Conservation (phyloP, 2,329 filamentous ascomycete species). For the Bipolaris zeicola region DNA sequence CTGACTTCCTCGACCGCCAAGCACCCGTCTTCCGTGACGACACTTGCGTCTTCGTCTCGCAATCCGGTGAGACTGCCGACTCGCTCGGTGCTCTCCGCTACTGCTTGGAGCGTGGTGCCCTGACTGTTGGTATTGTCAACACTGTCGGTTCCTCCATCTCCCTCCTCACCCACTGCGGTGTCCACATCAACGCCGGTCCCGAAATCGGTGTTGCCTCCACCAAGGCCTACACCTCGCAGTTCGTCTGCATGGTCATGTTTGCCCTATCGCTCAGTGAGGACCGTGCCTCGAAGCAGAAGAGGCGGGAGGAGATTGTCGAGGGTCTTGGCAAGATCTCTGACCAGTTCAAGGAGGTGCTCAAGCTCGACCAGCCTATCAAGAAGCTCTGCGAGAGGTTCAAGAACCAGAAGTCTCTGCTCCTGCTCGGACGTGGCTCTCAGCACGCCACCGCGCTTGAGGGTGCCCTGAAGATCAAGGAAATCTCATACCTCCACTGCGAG, state of each 20-base stretch:
- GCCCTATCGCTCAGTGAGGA: constrained; percentile 95
- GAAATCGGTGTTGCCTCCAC: constrained; percentile 99
- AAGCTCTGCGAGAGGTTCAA: constrained; percentile 92
- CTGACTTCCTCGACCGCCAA: constrained; percentile 95
- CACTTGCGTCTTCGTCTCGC: constrained; percentile 97
- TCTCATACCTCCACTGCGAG: constrained; percentile 98
- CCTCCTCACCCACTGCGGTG: constrained; percentile 98
- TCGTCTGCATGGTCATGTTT: constrained; percentile 99
- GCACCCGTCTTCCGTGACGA: constrained; percentile 99
- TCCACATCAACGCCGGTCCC: constrained; percentile 98
- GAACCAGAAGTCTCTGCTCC: constrained; percentile 93
- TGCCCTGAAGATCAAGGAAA: constrained; percentile 99
- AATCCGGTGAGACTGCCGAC: constrained; percentile 98
- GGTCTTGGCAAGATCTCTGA: constrained; percentile 84
- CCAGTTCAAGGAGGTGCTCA: constrained; percentile 90
- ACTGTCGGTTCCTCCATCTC: constrained; percentile 98
- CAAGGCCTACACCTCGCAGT: constrained; percentile 99
- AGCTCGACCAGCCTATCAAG: constrained; percentile 94
- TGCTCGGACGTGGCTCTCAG: constrained; percentile 93
- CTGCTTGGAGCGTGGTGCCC: constrained; percentile 94
- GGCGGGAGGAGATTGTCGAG: constrained; percentile 95
- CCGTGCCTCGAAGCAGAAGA: constrained; percentile 88
- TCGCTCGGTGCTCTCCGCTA: constrained; percentile 96
- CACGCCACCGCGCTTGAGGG: constrained; percentile 96
- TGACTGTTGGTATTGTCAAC: constrained; percentile 98